These are phyloP conservation scores for Trichothecium roseum DNA, from an alignment of 2,329 filamentous ascomycete species.

Conservation along the genomic window DNA sequence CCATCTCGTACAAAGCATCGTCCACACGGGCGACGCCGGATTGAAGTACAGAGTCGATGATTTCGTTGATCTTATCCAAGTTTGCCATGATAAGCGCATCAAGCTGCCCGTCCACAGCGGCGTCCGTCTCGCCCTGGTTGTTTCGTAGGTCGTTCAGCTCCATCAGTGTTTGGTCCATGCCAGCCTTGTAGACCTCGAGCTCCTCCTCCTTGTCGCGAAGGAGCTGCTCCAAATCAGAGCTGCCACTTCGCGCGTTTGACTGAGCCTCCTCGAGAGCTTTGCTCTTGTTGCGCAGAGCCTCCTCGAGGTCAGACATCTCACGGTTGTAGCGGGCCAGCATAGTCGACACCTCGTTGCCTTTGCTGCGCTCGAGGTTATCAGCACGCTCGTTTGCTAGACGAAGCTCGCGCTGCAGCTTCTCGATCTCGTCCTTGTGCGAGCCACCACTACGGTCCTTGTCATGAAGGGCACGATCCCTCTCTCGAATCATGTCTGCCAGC, in stretches of 20 bases:
- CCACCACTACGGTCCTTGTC: constrained; percentile 84
- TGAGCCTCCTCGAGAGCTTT: constrained; percentile 77
- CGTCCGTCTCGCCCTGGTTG: constrained; percentile 64
- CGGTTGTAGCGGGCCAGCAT: constrained; percentile 95
- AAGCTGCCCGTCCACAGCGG: constrained; percentile 79
- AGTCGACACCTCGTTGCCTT: constrained; percentile 88
- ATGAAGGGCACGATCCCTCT: constrained; percentile 85
- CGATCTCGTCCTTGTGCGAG: constrained; percentile 82
- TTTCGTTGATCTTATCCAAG: constrained; percentile 88
- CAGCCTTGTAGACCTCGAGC: constrained; percentile 94
- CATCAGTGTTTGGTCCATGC: constrained; percentile 91
- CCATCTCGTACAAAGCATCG: constrained; percentile 91
- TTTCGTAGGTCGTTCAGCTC: constrained; percentile 82
- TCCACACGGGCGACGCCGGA: constrained; percentile 89
- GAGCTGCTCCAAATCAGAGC: constrained; percentile 74
- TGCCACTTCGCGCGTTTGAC: constrained; percentile 66
- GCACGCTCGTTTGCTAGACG: constrained; percentile 84
- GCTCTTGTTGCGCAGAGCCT: constrained; percentile 80
- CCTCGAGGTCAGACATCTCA: constrained; percentile 93
- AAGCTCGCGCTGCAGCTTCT: constrained; percentile 89
- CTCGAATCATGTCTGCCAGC: constrained; percentile 94
- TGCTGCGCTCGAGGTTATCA: constrained; percentile 84
- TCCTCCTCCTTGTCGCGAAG: constrained; percentile 95
- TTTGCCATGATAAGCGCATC: constrained; percentile 81
- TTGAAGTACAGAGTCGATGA: constrained; percentile 93